phyloP scores from a whole-genome alignment of 306 rosid genomes.

The Urtica urens region DNA sequence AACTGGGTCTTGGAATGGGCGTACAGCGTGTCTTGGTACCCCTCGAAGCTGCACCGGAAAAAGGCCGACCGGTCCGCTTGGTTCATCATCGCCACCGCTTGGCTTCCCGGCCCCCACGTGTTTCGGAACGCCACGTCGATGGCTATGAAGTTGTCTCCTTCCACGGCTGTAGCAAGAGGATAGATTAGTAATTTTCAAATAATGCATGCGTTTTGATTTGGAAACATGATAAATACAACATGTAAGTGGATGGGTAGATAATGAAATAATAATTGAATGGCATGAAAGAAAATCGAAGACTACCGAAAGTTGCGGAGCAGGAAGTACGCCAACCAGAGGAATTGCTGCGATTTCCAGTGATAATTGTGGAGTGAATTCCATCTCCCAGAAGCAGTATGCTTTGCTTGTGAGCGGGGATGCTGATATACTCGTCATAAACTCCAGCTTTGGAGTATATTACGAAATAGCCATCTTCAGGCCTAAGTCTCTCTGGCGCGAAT shows the following conservation, averaged over 20 bases:
- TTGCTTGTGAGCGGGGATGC: conserved; percentile 40
- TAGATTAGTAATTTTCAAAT: background rate
- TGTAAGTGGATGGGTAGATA: background rate
- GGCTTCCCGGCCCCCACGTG: background rate
- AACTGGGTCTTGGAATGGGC: background rate
- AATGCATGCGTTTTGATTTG: background rate
- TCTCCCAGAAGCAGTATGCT: conserved; percentile 60
- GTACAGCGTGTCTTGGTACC: conserved; percentile 5
- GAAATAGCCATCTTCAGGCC: conserved; percentile 53
- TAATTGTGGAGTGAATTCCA: conserved; percentile 52
- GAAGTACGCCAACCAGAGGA: conserved; percentile 58
- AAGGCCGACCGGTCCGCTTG: background rate
- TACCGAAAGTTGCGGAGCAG: conserved; percentile 69
- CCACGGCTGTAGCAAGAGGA: background rate
- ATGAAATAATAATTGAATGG: too few relatives aligned
- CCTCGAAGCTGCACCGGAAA: conserved; percentile 1
- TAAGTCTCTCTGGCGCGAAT: conserved; percentile 39
- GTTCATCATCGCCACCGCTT: conserved; percentile 1
- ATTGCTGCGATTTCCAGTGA: conserved; percentile 54
- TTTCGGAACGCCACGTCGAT: background rate
- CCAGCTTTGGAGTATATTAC: conserved; percentile 50
- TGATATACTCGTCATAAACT: conserved; percentile 49
- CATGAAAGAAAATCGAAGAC: too few relatives aligned
- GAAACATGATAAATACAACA: background rate
- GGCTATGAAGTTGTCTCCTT: background rate